Evolutionary conservation across 78 protist genomes (phyloP), one percentile per base, ranked within the genome.

Genomic region (Isochrysis galbana): DNA sequence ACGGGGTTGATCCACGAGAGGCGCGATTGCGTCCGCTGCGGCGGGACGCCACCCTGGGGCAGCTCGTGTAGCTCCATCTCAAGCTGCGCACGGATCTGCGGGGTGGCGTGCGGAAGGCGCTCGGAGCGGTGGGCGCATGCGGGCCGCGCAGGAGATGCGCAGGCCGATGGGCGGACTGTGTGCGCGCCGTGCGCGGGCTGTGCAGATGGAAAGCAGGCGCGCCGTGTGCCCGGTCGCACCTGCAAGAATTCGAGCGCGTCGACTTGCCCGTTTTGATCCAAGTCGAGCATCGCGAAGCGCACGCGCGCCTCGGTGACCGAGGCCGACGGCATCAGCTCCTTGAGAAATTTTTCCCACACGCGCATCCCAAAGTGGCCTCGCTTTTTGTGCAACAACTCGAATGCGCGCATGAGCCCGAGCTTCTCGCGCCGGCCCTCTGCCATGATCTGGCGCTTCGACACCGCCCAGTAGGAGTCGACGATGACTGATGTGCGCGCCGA

Each of bases 261-360:
- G 74, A 67, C 4, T 26, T 26, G 74, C 32, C 36, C 74, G 74
- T 11, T 10, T 4, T 26, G 36, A 67, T 67, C 32, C 32, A 26
- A 11, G 74, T 67, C 74, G 32, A 67, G 4, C 74, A 67, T 3
- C 19, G 74, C 74, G 29, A 67, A 67, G 39, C 41, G 82, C 36
- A 72, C 82, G 82, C 82, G 82, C 82, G 82, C 82, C 41, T 72
- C 74, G 74, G 74, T 72, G 36, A 2, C 14, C 11, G 82, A 72
- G 41, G 74, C 74, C 14, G 11, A 3, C 38, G 74, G 74, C 74
- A 67, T 67, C 74, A 67, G 74, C 36, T 67, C 36, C 32, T 11
- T 23, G 17, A 67, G 32, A n/a, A 67, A 67, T 3, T n/a, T 10
- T 11, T 67, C 74, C 74, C 74, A 67, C 32, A 67, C 14, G 36